phyloP scores from a whole-genome alignment of 192 early-diverging fungal genomes.

The Backusella liffmaniae region DNA sequence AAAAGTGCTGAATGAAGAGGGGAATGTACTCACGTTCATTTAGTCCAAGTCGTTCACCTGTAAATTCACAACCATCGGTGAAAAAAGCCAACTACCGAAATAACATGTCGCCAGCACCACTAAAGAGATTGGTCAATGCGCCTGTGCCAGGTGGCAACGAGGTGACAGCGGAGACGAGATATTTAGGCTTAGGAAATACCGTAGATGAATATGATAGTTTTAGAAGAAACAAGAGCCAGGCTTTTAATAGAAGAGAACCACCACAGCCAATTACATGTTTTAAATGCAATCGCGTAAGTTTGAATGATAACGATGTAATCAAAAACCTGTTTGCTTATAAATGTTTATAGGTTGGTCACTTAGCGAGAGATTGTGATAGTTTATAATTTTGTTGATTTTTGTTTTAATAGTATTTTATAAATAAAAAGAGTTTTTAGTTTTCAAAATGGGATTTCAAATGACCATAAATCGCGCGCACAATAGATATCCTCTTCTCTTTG shows the following conservation, averaged over 20 bases:
- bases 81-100: background rate
- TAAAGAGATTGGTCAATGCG: background rate
- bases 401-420: background rate
- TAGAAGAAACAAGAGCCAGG: slow-evolving; percentile 19
- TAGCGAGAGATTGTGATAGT: slow-evolving; percentile 22
- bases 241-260: slow-evolving; percentile 10
- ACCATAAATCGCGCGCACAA: slow-evolving; percentile 39
- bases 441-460: slow-evolving; percentile 23
- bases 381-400: background rate
- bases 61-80: background rate
- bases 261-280: slow-evolving; percentile 15
- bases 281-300: slow-evolving; percentile 20
- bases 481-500: slow-evolving; percentile 26
- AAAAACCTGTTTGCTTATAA: background rate
- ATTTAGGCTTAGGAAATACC: slow-evolving; percentile 1
- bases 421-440: background rate
- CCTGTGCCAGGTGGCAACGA: background rate
- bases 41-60: slow-evolving; percentile 10
- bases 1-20: background rate
- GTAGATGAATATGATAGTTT: slow-evolving; percentile 22
- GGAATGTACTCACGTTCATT: background rate
- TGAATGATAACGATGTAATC: background rate
- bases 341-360: slow-evolving; percentile 17
- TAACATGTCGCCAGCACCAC: background rate
- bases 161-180: background rate